Evolutionary conservation across 148 eudicot species (phyloP), one percentile per base, ranked within the genome.

Genomic region (Rhododendron vialii): DNA sequence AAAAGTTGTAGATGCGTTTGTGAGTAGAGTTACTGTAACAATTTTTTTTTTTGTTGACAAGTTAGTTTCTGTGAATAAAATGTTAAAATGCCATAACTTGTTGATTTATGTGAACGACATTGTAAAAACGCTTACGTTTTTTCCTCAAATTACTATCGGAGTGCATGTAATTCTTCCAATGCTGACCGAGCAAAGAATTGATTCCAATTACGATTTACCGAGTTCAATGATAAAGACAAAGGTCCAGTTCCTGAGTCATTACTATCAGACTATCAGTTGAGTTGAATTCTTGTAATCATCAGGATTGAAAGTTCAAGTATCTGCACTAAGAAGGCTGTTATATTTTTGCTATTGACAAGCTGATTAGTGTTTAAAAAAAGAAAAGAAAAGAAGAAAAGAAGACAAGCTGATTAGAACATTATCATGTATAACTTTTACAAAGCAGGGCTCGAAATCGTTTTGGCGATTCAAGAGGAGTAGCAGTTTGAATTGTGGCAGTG

Each of bases 401-500:
- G 43, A 41, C 43, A 41, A 41, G 43, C 43, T 41, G 45, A 33
- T 71, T 71, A 28, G 76, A 71, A 30, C 38, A 71, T 30, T 13
- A 30, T 30, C 30, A 71, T 15, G 38, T 63, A 26, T 67, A 26
- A 65, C 73, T 3, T 26, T n/a, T 65, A 2, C 28, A 6, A 36
- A 36, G 47, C 79, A 75, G 79, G 38, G 73, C 50, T 81, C 87
- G 36, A 88, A 89, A 84, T 94, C 98, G 28, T 94, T 96, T 87
- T 96, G 99, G 99, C 83, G 89, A 41, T 94, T 97, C 82, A 94
- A 92, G 83, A 90, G 98, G 30, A 97, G 99, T 35, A 87, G 91
- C 20, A 97, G 99, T 79, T 87, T 88, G 51, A 94, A 94, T 87
- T 92, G 98, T 80, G 93, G 95, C 9, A 91, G 92, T 17, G 90